phyloP scores from a whole-genome alignment of 371 early-diverging fungal genomes.

The Capillidium heterosporum region DNA sequence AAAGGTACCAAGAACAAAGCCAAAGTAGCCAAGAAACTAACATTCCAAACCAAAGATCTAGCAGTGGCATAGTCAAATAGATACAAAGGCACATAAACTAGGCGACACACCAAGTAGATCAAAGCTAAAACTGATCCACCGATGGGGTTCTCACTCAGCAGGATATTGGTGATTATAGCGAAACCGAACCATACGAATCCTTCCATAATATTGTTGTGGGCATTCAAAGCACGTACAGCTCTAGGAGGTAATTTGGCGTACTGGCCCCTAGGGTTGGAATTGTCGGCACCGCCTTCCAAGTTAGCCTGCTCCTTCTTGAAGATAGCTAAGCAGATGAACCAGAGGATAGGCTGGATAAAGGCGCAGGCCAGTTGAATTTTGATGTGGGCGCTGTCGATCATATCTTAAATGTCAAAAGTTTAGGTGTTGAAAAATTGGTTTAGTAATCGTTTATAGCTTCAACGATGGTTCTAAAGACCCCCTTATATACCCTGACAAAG shows the following conservation, averaged over 20 bases:
- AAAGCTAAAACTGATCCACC: background rate
- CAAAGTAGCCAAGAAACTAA: constrained; percentile 1
- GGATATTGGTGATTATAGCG: background rate
- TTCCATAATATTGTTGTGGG: constrained; percentile 4
- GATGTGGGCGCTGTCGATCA: background rate
- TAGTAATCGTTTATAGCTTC: background rate
- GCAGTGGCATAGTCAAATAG: background rate
- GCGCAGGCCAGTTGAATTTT: constrained; percentile 1
- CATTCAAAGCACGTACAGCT: background rate
- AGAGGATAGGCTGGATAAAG: background rate
- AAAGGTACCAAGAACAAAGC: background rate
- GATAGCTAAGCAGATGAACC: background rate
- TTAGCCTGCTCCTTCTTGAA: background rate
- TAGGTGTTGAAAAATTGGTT: background rate
- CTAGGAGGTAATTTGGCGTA: background rate
- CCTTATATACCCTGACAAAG: too few relatives aligned
- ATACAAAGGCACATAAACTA: background rate
- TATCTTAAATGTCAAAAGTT: background rate
- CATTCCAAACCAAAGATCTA: background rate
- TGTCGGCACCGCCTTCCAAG: background rate
- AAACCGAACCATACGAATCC: constrained; percentile 5
- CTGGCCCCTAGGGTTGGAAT: background rate
- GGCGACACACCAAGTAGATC: background rate
- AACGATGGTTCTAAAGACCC: too few relatives aligned
- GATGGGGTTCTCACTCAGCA: background rate